A percentile compares a stretch with the other conserved stretches of the same genome.
Conservation (phyloP, 2,329 filamentous ascomycete genomes). For the Clonostachys rosea region DNA sequence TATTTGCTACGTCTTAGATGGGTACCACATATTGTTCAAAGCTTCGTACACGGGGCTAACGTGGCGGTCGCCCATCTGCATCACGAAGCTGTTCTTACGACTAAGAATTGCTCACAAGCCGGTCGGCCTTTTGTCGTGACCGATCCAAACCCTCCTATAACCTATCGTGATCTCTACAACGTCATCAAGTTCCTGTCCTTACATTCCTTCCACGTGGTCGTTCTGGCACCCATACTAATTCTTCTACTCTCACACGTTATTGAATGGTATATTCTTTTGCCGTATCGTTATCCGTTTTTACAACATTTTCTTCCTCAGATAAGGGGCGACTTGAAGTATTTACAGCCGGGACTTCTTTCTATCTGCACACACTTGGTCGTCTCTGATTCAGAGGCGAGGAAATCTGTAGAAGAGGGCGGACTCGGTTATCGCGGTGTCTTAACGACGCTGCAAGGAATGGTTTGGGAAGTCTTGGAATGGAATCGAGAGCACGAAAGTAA, state of each 20-base stretch:
- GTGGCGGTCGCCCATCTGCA: conserved; percentile 48
- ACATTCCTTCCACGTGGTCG: conserved; percentile 15
- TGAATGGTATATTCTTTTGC: conserved; percentile 10
- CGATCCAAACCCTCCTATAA: conserved; percentile 38
- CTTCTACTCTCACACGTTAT: conserved; percentile 20
- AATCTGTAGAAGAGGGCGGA: conserved; percentile 28
- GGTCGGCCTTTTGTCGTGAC: conserved; percentile 46
- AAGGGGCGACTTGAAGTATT: conserved; percentile 17
- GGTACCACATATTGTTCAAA: conserved; percentile 42
- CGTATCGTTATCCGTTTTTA: conserved; percentile 1
- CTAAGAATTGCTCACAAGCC: conserved; percentile 22
- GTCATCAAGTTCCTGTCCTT: conserved; percentile 6
- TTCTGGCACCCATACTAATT: conserved; percentile 25
- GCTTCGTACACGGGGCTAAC: conserved; percentile 45
- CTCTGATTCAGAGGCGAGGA: conserved; percentile 28
- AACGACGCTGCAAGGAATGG: conserved; percentile 33
- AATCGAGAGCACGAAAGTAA: conserved; percentile 14
- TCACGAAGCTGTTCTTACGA: conserved; percentile 44
- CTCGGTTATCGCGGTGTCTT: conserved; percentile 31
- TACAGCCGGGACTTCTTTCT: conserved; percentile 34
- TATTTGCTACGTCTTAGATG: conserved; percentile 27
- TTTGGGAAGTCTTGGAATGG: conserved; percentile 31
- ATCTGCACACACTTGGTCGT: conserved; percentile 11
- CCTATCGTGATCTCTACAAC: conserved; percentile 31
- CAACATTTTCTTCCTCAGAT: conserved; percentile 5